Conservation (phyloP, 1,139 yeast genomes). For the Maudiozyma humilis region DNA sequence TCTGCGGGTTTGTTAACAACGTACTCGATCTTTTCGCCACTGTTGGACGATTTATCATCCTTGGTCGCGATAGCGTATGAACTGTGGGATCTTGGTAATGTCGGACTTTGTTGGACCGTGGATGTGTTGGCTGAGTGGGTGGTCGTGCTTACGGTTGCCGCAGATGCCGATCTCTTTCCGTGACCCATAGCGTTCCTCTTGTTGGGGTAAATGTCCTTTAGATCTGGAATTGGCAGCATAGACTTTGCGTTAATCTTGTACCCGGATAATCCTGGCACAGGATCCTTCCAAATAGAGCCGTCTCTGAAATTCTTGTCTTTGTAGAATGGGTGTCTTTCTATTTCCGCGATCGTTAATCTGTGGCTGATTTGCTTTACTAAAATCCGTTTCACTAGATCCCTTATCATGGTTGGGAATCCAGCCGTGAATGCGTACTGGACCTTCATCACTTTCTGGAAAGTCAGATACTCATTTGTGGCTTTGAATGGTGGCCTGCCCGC, state of each 20-base stretch:
- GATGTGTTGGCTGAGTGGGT: not conserved
- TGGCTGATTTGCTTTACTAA: conserved; percentile 60
- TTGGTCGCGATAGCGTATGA: conserved; percentile 14
- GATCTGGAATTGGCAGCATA: conserved; percentile 36
- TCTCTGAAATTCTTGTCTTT: conserved; percentile 55
- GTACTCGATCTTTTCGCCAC: conserved; percentile 11
- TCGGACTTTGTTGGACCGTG: conserved; percentile 10
- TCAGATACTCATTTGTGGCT: conserved; percentile 87
- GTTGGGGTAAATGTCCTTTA: conserved; percentile 13
- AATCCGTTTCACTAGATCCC: conserved; percentile 62
- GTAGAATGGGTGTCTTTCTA: conserved; percentile 74
- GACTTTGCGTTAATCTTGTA: conserved; percentile 45
- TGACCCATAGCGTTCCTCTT: conserved; percentile 22
- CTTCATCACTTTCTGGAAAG: conserved; percentile 86
- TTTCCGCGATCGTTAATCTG: conserved; percentile 59
- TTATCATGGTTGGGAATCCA: conserved; percentile 62
- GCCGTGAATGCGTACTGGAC: conserved; percentile 77
- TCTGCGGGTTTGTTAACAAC: conserved; percentile 15
- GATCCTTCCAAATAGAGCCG: conserved; percentile 53
- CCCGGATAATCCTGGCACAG: conserved; percentile 74
- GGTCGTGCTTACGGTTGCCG: not conserved
- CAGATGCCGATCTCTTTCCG: conserved; percentile 23
- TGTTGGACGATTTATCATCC: conserved; percentile 13
- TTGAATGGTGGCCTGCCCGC: conserved; percentile 95
- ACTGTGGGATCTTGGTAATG: conserved; percentile 14